Conservation (phyloP, 75 land plant species). For the Pinus taeda region DNA sequence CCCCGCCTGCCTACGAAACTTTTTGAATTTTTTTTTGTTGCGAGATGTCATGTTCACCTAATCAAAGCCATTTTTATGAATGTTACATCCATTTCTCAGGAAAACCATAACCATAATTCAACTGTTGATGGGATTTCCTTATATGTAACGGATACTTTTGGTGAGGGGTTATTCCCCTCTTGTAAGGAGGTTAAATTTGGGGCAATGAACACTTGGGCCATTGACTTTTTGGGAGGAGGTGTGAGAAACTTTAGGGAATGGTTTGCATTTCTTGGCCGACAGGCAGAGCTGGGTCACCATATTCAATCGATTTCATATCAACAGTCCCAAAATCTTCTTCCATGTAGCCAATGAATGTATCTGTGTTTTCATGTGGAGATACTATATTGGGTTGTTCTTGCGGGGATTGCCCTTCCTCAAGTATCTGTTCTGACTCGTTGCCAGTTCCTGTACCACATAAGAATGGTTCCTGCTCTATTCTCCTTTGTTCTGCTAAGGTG, state of each 20-base stretch:
- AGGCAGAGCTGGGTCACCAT: constrained; percentile 20
- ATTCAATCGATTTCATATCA: too few species aligned
- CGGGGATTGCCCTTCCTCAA: constrained; percentile 90
- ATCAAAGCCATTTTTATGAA: constrained; percentile 92
- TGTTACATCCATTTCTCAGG: constrained; percentile 69
- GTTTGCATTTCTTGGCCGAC: constrained; percentile 77
- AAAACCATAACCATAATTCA: constrained; percentile 18
- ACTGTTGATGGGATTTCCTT: constrained; percentile 80
- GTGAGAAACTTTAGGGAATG: constrained; percentile 78
- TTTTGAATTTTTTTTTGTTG: constrained; percentile 79
- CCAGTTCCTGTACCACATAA: constrained; percentile 44
- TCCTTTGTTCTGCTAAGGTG: constrained; percentile 64
- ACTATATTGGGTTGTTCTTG: constrained; percentile 73
- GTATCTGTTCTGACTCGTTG: constrained; percentile 43
- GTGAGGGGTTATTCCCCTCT: constrained; percentile 66
- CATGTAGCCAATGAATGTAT: constrained; percentile 67
- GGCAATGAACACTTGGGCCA: constrained; percentile 82
- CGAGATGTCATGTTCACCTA: constrained; percentile 91
- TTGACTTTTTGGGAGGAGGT: constrained; percentile 90
- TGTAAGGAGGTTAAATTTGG: constrained; percentile 98
- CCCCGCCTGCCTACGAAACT: constrained; percentile 95
- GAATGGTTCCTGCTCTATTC: constrained; percentile 48
- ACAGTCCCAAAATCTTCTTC: too few species aligned
- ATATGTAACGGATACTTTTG: constrained; percentile 64
- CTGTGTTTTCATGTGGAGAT: constrained; percentile 37